Base-by-base conservation (phyloP, 805 yeast species). In the Starmerella gropengiesseri region DNA sequence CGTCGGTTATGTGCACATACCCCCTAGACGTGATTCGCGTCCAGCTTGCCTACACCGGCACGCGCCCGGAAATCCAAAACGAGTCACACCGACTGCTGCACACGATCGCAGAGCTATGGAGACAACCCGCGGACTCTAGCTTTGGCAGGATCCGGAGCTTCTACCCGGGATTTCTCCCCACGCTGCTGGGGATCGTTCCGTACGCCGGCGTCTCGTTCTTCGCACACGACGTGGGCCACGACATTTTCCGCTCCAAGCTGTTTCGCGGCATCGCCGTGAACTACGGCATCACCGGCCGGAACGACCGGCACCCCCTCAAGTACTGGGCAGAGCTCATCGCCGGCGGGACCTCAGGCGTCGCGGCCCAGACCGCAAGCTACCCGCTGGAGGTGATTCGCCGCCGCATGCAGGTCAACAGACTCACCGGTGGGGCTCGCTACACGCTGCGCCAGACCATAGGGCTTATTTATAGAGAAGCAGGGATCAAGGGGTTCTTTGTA, bases 201-300 rank as follows among this genome's bases (percentile, higher is more conserved):
- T 91, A 91, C 59, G 98, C 98, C 1, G 98, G 98, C 9, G 96
- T 89, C 3, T 83, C 95, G 3, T 91, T 91, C 57, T 82, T 86
- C 64, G 82, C 95, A 4, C 97, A 91, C 62, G 98, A 91, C 64
- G 60, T 77, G 44, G 68, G 87, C 45, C 97, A 89, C 62, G 98
- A 91, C 62, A 55, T 87, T 1, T 75, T 91, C 57, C 68, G 95
- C 48, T 68, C 80, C n/a, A 67, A 69, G 11, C 41, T 56, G 11
- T 60, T 87, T 5, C 67, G 77, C 2, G 62, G 65, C 12, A 73
- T 75, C 30, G 60, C 69, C 4, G 66, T 64, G 20, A 48, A 53
- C 27, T 22, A 29, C 12, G 25, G 20, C 20, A 33, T 31, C 34
- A 48, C 25, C 11, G 43, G 46, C 32, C 46, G 40, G 18, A 42